These are phyloP conservation scores for Lodderomyces theae DNA, from an alignment of 1,139 yeast species.

Conservation along the genomic window DNA sequence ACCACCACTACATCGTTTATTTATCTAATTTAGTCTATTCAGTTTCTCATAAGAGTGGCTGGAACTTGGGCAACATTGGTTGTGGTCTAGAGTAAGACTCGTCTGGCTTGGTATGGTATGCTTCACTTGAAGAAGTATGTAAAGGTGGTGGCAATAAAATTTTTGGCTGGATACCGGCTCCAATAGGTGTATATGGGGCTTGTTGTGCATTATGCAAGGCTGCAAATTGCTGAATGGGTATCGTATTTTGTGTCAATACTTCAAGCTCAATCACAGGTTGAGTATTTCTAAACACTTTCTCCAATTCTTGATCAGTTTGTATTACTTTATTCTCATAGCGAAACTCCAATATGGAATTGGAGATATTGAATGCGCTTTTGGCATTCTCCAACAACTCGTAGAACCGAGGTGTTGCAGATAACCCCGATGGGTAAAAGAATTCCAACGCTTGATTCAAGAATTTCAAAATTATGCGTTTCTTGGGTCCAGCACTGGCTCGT, in stretches of 20 bases:
- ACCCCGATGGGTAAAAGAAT: constrained; percentile 56
- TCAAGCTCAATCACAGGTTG: constrained; percentile 34
- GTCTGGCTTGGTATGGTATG: neutral
- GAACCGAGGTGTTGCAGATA: constrained; percentile 67
- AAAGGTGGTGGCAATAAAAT: constrained; percentile 36
- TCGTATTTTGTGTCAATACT: constrained; percentile 32
- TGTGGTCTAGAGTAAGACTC: constrained; percentile 16
- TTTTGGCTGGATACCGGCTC: constrained; percentile 5
- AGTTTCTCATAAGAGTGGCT: constrained; percentile 28
- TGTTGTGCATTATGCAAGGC: constrained; percentile 20
- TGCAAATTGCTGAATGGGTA: constrained; percentile 24
- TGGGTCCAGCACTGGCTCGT: neutral
- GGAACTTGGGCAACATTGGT: constrained; percentile 36
- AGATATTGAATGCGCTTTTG: constrained; percentile 58
- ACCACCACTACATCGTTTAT: too few relatives aligned
- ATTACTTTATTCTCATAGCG: constrained; percentile 20
- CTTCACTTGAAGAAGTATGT: neutral
- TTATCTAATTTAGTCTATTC: too few relatives aligned
- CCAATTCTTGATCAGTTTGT: constrained; percentile 34
- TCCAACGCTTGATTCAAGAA: constrained; percentile 47
- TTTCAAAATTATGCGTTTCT: constrained; percentile 33
- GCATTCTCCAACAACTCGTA: constrained; percentile 70
- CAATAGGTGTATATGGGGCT: constrained; percentile 17
- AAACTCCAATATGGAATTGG: constrained; percentile 22
- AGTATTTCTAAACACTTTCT: constrained; percentile 27